Evolutionary conservation across 2,329 filamentous ascomycete genomes (phyloP).

Genomic region (Penicillium sp.): DNA sequence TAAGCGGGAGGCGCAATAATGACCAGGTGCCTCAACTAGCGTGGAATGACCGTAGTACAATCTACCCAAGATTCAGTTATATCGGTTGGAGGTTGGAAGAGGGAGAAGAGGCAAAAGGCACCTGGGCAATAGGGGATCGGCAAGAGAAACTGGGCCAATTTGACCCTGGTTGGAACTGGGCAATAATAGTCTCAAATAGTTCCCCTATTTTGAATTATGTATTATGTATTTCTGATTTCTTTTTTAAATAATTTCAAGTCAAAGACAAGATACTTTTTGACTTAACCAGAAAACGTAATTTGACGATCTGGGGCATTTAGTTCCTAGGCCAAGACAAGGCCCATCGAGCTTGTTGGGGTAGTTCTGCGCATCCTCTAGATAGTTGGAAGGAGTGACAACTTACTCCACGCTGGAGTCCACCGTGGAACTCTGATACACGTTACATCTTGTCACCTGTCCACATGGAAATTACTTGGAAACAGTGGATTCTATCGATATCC

Average conservation of each 20-base stretch:
- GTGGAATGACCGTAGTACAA: not conserved
- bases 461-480: not conserved
- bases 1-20: constrained; percentile 17
- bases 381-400: not conserved
- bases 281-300: not conserved
- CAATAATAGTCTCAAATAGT: not conserved
- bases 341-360: not conserved
- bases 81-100: not conserved
- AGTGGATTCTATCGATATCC: not conserved
- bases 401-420: not conserved
- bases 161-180: not conserved
- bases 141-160: constrained; percentile 1
- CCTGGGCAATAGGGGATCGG: constrained; percentile 12
- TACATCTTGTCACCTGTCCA: not conserved
- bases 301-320: constrained; percentile 21
- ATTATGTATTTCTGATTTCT: not conserved
- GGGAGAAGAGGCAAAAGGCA: constrained; percentile 1
- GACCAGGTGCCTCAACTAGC: constrained; percentile 6
- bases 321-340: not conserved
- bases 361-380: not conserved
- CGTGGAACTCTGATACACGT: no score
- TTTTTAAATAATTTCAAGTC: not conserved
- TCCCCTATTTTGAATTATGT: constrained; percentile 6
- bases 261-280: not conserved
- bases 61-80: not conserved